phyloP scores from a whole-genome alignment of 164 flowering plant genomes.

The Cinnamomum micranthum region DNA sequence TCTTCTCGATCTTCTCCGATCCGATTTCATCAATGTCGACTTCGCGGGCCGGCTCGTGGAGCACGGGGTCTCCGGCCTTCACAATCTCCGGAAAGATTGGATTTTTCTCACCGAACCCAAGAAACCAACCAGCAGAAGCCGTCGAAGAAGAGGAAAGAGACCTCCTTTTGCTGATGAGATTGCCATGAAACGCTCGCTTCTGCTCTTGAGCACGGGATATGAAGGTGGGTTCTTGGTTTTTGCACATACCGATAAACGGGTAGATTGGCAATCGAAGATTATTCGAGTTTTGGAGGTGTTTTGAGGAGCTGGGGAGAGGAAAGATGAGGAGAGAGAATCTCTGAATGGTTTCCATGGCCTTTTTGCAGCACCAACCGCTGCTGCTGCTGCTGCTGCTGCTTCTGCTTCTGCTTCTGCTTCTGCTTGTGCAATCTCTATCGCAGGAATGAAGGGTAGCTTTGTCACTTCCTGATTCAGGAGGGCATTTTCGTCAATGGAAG shows the following conservation, averaged over 20 bases:
- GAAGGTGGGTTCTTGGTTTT: conserved; percentile 1
- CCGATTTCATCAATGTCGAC: conserved; percentile 62
- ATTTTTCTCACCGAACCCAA: conserved; percentile 63
- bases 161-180: conserved; percentile 11
- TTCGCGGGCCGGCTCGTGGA: conserved; percentile 79
- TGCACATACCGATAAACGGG: neutral
- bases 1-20: conserved; percentile 74
- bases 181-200: conserved; percentile 8
- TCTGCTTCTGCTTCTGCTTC: no score
- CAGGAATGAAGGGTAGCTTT: no score
- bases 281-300: conserved; percentile 15
- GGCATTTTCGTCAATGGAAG: no score
- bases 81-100: conserved; percentile 51
- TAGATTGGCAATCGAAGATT: conserved; percentile 6
- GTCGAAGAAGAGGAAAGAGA: conserved; percentile 21
- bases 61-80: conserved; percentile 91
- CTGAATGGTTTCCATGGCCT: conserved; percentile 17
- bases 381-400: no score
- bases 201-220: conserved; percentile 1
- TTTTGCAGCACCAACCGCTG: no score
- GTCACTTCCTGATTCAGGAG: no score
- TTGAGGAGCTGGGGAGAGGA: conserved; percentile 19
- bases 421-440: no score
- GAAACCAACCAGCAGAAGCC: conserved; percentile 67
- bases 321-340: conserved; percentile 34